Evolutionary conservation across 2,329 filamentous ascomycete species (phyloP).

Genomic region (Fragosphaeria purpurea): DNA sequence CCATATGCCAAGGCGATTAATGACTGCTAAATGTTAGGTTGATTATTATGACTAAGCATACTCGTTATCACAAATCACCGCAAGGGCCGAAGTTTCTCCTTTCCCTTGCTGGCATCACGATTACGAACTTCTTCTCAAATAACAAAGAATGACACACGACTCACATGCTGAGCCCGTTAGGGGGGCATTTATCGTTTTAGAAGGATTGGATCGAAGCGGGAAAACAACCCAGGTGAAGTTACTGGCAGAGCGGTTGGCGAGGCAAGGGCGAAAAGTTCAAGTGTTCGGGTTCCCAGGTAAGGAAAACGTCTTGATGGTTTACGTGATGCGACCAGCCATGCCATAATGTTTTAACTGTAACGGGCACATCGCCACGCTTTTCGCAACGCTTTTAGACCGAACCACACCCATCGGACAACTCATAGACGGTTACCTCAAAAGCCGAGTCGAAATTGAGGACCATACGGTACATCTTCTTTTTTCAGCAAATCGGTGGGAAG

Average conservation of each 20-base stretch:
- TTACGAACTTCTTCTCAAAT: too few relatives aligned
- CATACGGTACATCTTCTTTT: slow-evolving; percentile 86
- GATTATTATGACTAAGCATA: too few relatives aligned
- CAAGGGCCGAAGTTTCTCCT: too few relatives aligned
- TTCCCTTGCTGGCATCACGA: too few relatives aligned
- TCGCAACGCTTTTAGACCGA: slow-evolving; percentile 46
- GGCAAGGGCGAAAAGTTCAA: slow-evolving; percentile 38
- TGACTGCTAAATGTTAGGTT: too few relatives aligned
- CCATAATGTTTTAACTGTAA: too few relatives aligned
- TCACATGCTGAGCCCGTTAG: slow-evolving; percentile 27
- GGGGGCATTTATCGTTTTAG: slow-evolving; percentile 72
- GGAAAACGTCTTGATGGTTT: slow-evolving; percentile 11
- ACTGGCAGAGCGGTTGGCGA: slow-evolving; percentile 46
- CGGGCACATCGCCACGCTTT: neutral
- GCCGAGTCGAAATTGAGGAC: slow-evolving; percentile 64
- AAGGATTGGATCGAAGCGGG: slow-evolving; percentile 81
- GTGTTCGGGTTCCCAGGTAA: slow-evolving; percentile 49
- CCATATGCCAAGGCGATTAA: too few relatives aligned
- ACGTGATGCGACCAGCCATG: too few relatives aligned
- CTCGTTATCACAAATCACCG: too few relatives aligned
- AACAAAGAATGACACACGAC: too few relatives aligned
- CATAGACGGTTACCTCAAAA: slow-evolving; percentile 75
- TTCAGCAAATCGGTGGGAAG: slow-evolving; percentile 84
- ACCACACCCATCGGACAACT: slow-evolving; percentile 76
- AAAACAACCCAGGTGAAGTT: slow-evolving; percentile 83